A percentile compares a stretch with the other conserved stretches of the same genome.
Conservation (phyloP, 164 flowering plant species). For the Taxillus chinensis region DNA sequence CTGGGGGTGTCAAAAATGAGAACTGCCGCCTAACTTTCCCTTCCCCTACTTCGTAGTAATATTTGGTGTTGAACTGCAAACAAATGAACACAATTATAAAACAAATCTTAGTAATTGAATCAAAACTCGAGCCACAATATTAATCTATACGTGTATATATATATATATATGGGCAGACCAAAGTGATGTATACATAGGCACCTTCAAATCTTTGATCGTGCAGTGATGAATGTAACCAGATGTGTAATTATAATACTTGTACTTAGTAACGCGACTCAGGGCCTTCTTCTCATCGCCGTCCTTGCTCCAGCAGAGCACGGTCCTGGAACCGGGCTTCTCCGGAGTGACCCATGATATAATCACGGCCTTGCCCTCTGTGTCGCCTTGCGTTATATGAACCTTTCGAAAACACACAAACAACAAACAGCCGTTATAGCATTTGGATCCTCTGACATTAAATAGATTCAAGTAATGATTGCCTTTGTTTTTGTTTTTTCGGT, state of each 20-base stretch:
- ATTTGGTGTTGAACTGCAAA: constrained; percentile 40
- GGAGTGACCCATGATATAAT: constrained; percentile 48
- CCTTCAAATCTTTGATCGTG: constrained; percentile 47
- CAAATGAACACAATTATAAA: not conserved
- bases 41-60: constrained; percentile 33
- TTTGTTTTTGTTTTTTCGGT: too few relatives aligned
- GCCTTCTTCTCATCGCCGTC: constrained; percentile 23
- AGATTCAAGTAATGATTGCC: too few relatives aligned
- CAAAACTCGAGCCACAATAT: too few relatives aligned
- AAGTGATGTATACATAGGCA: constrained; percentile 6
- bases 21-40: constrained; percentile 27
- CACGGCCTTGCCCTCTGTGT: constrained; percentile 34
- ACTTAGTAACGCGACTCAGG: constrained; percentile 23
- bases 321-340: constrained; percentile 36
- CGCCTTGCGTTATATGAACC: constrained; percentile 58
- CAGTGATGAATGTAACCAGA: constrained; percentile 81
- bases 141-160: too few relatives aligned
- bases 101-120: too few relatives aligned
- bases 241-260: constrained; percentile 54
- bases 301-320: constrained; percentile 37
- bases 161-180: too few relatives aligned
- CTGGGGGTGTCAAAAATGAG: constrained; percentile 48
- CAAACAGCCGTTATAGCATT: not conserved
- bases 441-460: too few relatives aligned
- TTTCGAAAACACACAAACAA: too few relatives aligned